phyloP scores from a whole-genome alignment of 164 flowering plant species.

The Akebia trifoliata region DNA sequence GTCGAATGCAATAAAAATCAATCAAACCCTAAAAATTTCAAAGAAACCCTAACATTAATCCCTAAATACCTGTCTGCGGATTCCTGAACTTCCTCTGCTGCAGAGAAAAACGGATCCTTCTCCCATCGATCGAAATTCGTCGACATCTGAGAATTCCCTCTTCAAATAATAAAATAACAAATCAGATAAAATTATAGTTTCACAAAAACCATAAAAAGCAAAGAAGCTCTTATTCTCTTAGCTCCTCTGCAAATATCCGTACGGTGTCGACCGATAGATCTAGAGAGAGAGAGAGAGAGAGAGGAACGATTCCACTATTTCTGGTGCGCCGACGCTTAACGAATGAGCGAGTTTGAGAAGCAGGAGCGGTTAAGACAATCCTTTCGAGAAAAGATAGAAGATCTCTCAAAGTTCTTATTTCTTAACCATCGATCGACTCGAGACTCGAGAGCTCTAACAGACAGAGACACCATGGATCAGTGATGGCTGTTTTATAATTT shows the following conservation, averaged over 20 bases:
- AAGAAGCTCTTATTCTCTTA: not conserved
- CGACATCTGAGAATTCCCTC: slow-evolving; percentile 35
- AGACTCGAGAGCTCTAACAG: too few relatives aligned
- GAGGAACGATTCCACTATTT: too few relatives aligned
- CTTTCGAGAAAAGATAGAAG: too few relatives aligned
- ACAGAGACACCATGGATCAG: too few relatives aligned
- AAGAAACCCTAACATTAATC: not conserved
- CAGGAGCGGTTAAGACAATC: too few relatives aligned
- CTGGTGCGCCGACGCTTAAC: too few relatives aligned
- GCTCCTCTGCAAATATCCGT: not conserved
- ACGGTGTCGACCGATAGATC: not conserved
- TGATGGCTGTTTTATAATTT: too few relatives aligned
- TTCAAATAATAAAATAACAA: not conserved
- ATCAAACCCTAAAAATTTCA: slow-evolving; percentile 2
- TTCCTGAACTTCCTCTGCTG: slow-evolving; percentile 92
- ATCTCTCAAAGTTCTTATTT: too few relatives aligned
- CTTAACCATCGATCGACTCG: too few relatives aligned
- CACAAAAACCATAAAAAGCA: not conserved
- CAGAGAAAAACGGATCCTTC: slow-evolving; percentile 87
- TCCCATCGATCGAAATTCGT: slow-evolving; percentile 83
- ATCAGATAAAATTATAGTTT: not conserved
- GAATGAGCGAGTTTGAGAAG: too few relatives aligned
- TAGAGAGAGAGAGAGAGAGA: not conserved
- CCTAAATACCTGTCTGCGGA: slow-evolving; percentile 71
- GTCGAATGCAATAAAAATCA: not conserved